Percentiles rank a stretch among this genome's conserved stretches.
phyloP scores from a whole-genome alignment of 331 rosid species.

The Malus hybrid region DNA sequence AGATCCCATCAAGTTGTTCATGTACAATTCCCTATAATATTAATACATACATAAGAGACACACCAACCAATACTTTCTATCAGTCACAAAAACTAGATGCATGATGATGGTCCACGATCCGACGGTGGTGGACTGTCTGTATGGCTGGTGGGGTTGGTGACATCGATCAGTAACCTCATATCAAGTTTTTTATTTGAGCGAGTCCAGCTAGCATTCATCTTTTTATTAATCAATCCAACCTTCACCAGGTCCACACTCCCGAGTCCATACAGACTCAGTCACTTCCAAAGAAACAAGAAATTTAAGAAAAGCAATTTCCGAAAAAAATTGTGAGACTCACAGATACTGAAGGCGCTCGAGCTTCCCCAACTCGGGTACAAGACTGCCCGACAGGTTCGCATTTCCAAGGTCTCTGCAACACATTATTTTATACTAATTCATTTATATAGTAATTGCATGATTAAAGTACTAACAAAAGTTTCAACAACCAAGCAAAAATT shows the following conservation, averaged over 20 bases:
- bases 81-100: not conserved
- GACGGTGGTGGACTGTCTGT: not conserved
- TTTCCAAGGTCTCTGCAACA: slow-evolving; percentile 70
- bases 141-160: slow-evolving; percentile 21
- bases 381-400: slow-evolving; percentile 65
- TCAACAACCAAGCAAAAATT: too few relatives aligned
- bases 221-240: not conserved
- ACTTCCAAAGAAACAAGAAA: not conserved
- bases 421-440: not conserved
- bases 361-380: slow-evolving; percentile 67
- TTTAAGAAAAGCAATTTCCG: not conserved
- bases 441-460: not conserved
- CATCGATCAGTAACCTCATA: not conserved
- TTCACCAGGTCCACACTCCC: not conserved
- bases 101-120: not conserved
- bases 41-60: not conserved
- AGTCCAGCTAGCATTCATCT: too few relatives aligned
- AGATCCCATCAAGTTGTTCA: slow-evolving; percentile 59
- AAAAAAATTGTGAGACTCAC: slow-evolving; percentile 33
- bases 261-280: not conserved
- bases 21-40: slow-evolving; percentile 57
- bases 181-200: not conserved
- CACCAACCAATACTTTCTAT: slow-evolving; percentile 1
- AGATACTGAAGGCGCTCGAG: slow-evolving; percentile 72
- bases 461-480: not conserved